These are phyloP conservation scores for Scleromitrula shiraiana DNA, from an alignment of 2,329 filamentous ascomycete genomes.

Conservation along the genomic window DNA sequence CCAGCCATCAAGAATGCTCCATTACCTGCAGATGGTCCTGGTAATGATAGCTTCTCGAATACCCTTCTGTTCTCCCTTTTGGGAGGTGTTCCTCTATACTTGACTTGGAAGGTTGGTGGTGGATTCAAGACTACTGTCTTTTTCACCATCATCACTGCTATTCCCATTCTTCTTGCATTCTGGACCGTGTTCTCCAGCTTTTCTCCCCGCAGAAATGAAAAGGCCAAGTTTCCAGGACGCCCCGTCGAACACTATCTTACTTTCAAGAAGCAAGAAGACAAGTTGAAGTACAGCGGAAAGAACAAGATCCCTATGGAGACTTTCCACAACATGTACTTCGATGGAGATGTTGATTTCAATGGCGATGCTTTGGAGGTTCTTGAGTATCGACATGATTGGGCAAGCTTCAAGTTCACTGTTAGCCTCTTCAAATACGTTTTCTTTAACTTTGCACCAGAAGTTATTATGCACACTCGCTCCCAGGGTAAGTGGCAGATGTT, in stretches of 20 bases:
- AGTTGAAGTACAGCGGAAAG: slow-evolving; percentile 62
- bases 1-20: slow-evolving; percentile 90
- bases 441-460: slow-evolving; percentile 77
- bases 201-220: slow-evolving; percentile 86
- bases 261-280: slow-evolving; percentile 58
- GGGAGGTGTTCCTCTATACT: slow-evolving; percentile 64
- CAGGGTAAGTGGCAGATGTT: slow-evolving; percentile 51
- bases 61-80: slow-evolving; percentile 63
- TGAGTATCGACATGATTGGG: slow-evolving; percentile 97
- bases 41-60: slow-evolving; percentile 84
- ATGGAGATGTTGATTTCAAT: slow-evolving; percentile 91
- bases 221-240: slow-evolving; percentile 76
- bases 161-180: slow-evolving; percentile 74
- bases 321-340: slow-evolving; percentile 97
- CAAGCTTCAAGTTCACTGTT: slow-evolving; percentile 84
- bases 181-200: slow-evolving; percentile 75
- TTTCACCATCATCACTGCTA: slow-evolving; percentile 67
- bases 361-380: slow-evolving; percentile 81
- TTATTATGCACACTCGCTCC: slow-evolving; percentile 85
- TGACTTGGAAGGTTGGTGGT: slow-evolving; percentile 76
- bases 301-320: slow-evolving; percentile 85
- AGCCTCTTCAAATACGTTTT: slow-evolving; percentile 83
- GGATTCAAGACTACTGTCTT: slow-evolving; percentile 83
- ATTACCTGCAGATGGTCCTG: slow-evolving; percentile 79
- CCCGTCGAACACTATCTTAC: slow-evolving; percentile 86